phyloP scores from a whole-genome alignment of 1,284 basidiomycete genomes.

The Phenoliferia sp. region DNA sequence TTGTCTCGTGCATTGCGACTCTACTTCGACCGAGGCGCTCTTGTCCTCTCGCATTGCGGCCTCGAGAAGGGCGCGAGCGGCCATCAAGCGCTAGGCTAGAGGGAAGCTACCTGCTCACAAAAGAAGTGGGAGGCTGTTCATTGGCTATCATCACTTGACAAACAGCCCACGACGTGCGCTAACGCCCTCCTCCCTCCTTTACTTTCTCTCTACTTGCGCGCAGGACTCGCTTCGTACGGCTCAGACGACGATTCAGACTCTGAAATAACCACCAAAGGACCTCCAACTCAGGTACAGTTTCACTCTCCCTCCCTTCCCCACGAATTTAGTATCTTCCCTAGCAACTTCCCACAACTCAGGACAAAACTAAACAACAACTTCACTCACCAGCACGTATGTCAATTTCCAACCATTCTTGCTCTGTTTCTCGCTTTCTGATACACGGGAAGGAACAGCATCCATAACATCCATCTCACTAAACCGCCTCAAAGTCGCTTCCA shows the following conservation, averaged over 20 bases:
- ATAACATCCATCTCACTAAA: neutral
- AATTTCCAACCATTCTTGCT: too few species aligned
- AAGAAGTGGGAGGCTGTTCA: too few species aligned
- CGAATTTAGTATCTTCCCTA: neutral
- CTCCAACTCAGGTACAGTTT: neutral
- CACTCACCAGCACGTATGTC: constrained; percentile 13
- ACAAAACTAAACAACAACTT: neutral
- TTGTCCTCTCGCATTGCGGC: too few species aligned
- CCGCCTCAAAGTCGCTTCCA: constrained; percentile 9
- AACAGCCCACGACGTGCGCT: too few species aligned
- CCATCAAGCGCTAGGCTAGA: too few species aligned
- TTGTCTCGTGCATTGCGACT: too few species aligned
- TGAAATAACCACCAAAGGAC: neutral
- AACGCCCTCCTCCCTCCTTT: too few species aligned
- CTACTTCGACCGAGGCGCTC: too few species aligned
- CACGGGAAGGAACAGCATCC: neutral
- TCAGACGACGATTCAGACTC: neutral
- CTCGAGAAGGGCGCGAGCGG: too few species aligned
- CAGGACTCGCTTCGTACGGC: constrained; percentile 13
- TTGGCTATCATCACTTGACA: too few species aligned
- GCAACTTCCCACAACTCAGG: neutral
- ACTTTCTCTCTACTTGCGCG: too few species aligned
- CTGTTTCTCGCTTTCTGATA: neutral
- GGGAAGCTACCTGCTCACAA: too few species aligned
- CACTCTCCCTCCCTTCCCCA: neutral